Evolutionary conservation across 345 rosid genomes (phyloP).

Genomic region (Rhodamnia argentea): DNA sequence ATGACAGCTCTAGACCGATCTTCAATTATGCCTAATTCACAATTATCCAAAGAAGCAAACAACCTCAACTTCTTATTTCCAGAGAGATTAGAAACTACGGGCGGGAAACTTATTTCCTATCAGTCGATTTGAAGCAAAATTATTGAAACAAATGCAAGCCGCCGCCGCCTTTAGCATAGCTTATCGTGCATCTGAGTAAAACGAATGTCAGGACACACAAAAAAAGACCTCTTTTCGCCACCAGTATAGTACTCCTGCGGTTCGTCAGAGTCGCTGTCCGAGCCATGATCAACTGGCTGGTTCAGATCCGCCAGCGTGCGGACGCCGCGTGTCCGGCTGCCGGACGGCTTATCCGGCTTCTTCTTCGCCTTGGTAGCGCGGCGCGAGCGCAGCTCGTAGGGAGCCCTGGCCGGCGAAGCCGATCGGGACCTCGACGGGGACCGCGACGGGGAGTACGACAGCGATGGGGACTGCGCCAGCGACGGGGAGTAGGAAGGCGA

Average conservation of each 20-base stretch:
- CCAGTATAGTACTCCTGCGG: conserved; percentile 74
- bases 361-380: conserved; percentile 14
- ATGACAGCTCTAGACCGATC: not conserved
- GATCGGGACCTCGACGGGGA: conserved; percentile 61
- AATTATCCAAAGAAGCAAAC: not conserved
- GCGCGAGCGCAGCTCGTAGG: conserved; percentile 51
- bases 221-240: conserved; percentile 72
- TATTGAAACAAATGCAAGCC: not conserved
- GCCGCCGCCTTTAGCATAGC: not conserved
- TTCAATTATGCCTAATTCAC: not conserved
- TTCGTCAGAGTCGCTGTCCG: conserved; percentile 52
- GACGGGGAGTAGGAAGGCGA: conserved; percentile 18
- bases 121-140: not conserved
- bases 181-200: not conserved
- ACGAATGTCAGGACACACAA: not conserved
- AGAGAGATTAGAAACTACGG: not conserved
- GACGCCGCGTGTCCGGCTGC: conserved; percentile 44
- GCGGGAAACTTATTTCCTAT: not conserved
- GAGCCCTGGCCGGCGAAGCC: conserved; percentile 37
- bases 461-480: conserved; percentile 3
- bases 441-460: conserved; percentile 44
- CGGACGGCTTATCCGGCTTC: conserved; percentile 26
- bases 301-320: conserved; percentile 88
- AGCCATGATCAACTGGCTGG: conserved; percentile 25
- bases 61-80: not conserved